Base-by-base conservation (phyloP, 331 rosid genomes). In the Pyracantha coccinea region DNA sequence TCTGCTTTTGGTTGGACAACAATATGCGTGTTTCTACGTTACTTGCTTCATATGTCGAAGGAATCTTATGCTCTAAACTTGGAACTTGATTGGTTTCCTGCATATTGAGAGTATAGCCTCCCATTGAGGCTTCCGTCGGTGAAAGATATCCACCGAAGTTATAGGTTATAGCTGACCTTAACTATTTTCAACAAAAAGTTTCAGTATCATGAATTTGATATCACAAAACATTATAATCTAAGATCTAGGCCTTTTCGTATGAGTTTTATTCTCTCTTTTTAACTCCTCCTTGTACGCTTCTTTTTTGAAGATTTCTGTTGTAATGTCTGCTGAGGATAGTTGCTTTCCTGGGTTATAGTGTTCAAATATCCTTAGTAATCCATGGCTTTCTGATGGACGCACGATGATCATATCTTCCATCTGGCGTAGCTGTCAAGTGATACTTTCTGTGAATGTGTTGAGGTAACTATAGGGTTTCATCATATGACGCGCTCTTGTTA, bases 351-450 rank as follows among this genome's bases (percentile, higher is more conserved):
- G 98, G 69, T 88, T 94, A 69, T 94, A 94, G 87, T 86, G 84
- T 72, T 71, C 69, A 61, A 77, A 75, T 81, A 61, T 91, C 69
- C 88, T 80, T 54, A 66, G 78, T 67, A 73, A 87, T 71, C 96
- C 98, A 23, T 94, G 97, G 97, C 93, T 94, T 85, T 88, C 93
- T 28, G 97, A 94, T 90, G 96, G 96, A 66, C 54, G 82, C 82
- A 90, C 95, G 47, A 75, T 94, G 85, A 86, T 91, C 66, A 61
- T 85, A 81, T 71, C 93, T 21, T 90, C 98, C 75, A 2, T 78
- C 75, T 91, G 98, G 98, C 78, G 80, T 75, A 94, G 96, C 83
- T 57, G 83, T 76, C 85, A 85, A 79, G 96, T 85, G 66, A 80
- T 94, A 80, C 93, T 94, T 79, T 94, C 97, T 33, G 84, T 88